Evolutionary conservation across 345 rosid genomes (phyloP).

Genomic region (Eucalyptus pauciflora): DNA sequence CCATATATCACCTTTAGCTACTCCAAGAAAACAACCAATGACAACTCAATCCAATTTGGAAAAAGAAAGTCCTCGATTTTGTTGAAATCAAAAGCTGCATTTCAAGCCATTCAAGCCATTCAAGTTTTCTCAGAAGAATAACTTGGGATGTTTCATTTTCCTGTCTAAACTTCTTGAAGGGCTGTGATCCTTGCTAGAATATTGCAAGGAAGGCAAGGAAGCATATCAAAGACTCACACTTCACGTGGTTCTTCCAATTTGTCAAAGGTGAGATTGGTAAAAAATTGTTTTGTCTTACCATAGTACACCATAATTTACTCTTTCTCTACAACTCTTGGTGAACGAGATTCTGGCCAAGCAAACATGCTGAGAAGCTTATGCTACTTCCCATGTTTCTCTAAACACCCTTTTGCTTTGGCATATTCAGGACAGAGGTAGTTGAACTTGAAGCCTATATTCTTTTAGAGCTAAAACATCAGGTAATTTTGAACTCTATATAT

Average conservation of each 20-base stretch:
- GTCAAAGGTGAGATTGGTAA: constrained; percentile 52
- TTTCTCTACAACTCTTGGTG: background rate
- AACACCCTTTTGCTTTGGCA: background rate
- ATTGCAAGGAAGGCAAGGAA: constrained; percentile 34
- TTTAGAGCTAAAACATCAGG: background rate
- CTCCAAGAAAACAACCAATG: constrained; percentile 33
- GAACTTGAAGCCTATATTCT: background rate
- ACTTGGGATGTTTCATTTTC: constrained; percentile 29
- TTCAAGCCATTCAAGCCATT: constrained; percentile 13
- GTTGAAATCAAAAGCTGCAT: background rate
- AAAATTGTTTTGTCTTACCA: constrained; percentile 16
- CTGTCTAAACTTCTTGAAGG: constrained; percentile 31
- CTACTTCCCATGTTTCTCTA: background rate
- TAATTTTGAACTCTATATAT: background rate
- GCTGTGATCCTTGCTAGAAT: constrained; percentile 25
- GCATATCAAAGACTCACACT: constrained; percentile 31
- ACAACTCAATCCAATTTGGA: constrained; percentile 36
- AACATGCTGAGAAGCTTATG: background rate
- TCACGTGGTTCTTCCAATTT: constrained; percentile 24
- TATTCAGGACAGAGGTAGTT: background rate
- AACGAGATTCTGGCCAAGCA: background rate
- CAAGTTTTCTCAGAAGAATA: constrained; percentile 24
- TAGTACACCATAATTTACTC: constrained; percentile 4
- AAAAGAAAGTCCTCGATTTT: constrained; percentile 28
- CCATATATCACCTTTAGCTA: constrained; percentile 41